phyloP scores from a whole-genome alignment of 805 yeast species.

The Cyberlindnera subsufficiens region DNA sequence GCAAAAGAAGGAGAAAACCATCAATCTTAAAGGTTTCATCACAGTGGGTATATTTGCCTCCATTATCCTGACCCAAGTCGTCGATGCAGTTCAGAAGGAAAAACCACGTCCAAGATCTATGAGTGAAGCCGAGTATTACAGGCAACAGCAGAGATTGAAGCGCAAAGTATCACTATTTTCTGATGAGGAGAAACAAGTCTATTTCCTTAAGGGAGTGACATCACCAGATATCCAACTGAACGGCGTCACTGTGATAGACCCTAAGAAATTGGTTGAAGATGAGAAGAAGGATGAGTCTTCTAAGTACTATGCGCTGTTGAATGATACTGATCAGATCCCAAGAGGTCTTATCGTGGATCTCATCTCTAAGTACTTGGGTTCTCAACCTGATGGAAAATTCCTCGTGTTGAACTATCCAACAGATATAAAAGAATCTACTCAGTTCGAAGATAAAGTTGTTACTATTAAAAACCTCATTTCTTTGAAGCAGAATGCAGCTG shows the following conservation, averaged over 20 bases:
- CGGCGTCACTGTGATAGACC: conserved; percentile 39
- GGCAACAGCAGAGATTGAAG: conserved; percentile 41
- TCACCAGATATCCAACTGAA: conserved; percentile 7
- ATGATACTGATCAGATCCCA: conserved; percentile 29
- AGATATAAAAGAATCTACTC: conserved; percentile 58
- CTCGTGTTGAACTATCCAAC: conserved; percentile 55
- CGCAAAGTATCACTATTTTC: conserved; percentile 41
- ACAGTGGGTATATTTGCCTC: conserved; percentile 42
- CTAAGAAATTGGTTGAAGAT: conserved; percentile 39
- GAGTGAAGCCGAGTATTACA: conserved; percentile 36
- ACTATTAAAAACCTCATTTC: conserved; percentile 35
- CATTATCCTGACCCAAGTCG: conserved; percentile 33
- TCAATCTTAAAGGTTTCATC: conserved; percentile 35
- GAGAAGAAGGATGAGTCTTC: conserved; percentile 40
- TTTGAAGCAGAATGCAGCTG: conserved; percentile 25
- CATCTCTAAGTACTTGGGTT: conserved; percentile 25
- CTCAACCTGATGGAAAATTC: conserved; percentile 28
- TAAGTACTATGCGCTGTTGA: conserved; percentile 47
- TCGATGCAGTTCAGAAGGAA: conserved; percentile 29
- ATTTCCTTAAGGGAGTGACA: conserved; percentile 28
- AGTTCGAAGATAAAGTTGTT: conserved; percentile 66
- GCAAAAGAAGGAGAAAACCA: conserved; percentile 22
- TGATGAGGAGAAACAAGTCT: conserved; percentile 35
- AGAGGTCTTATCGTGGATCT: conserved; percentile 29
- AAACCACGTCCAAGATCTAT: conserved; percentile 26